Base-by-base conservation (phyloP, 805 yeast species). In the Lachancea dasiensis region DNA sequence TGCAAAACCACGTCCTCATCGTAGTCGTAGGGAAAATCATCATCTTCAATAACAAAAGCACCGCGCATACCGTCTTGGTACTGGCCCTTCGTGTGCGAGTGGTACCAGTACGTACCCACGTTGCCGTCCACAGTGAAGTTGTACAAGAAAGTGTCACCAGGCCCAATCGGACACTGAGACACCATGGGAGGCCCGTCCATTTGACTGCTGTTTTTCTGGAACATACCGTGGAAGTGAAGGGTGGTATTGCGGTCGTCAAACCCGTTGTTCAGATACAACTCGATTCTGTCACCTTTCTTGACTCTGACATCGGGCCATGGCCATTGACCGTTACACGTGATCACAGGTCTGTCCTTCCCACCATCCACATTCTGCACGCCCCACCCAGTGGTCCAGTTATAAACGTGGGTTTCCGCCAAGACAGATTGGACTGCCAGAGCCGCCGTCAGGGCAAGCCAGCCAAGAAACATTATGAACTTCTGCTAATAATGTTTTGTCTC, bases 61-160 rank as follows among this genome's bases (percentile, higher is more conserved):
- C 81, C 92, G 66, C 87, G 73, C 77, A 83, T 73, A 58, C 98
- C 98, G 58, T 92, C 97, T 61, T 92, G 89, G 54, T 87, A 87
- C 64, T 89, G 95, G 50, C 89, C 90, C 16, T 72, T 63, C 24
- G 89, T 77, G 66, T 92, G 98, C 21, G 97, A 86, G 64, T 92
- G 98, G 70, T 90, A 92, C 98, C 98, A 92, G 71, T 70, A 92
- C 14, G 95, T 75, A 54, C 98, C 98, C 41, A 70, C 77, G 64
- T 92, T 96, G 43, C 59, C 61, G 34, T 74, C 75, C 44, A 87
- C 86, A 19, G 95, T 82, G 64, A 92, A 92, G 69, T 90, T 87
- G 70, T 92, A 92, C 46, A 80, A 62, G 64, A 76, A 69, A 14
- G 83, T 72, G 44, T 75, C 73, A 38, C 83, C 83, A 5, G 94